Evolutionary conservation across 2,329 filamentous ascomycete genomes (phyloP).

Genomic region (Mollisia scopiformis): DNA sequence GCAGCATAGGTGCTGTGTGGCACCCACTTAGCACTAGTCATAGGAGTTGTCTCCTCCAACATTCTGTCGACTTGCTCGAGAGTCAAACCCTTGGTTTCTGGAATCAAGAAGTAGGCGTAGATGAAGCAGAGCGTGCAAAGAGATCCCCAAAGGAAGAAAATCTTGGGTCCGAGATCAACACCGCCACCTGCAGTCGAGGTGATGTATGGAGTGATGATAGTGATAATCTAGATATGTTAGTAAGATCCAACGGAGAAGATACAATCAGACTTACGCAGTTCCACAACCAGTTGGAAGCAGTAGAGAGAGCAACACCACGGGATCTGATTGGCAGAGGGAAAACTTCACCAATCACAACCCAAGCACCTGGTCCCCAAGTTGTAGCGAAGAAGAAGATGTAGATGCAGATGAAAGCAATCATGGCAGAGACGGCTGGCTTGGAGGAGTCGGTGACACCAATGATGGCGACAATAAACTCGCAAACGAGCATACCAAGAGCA

Average conservation of each 20-base stretch:
- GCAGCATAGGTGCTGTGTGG: constrained; percentile 29
- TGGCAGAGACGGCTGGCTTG: constrained; percentile 56
- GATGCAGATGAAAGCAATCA: constrained; percentile 69
- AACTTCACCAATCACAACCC: constrained; percentile 86
- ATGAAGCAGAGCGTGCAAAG: constrained; percentile 56
- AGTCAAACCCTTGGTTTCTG: constrained; percentile 73
- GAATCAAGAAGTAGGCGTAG: constrained; percentile 60
- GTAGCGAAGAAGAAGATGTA: constrained; percentile 86
- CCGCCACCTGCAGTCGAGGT: constrained; percentile 17
- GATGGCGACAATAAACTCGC: constrained; percentile 86
- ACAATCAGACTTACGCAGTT: constrained; percentile 48
- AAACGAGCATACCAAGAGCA: constrained; percentile 79
- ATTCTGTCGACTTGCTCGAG: constrained; percentile 74
- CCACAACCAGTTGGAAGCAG: constrained; percentile 90
- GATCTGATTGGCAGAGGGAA: constrained; percentile 82
- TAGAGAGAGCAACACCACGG: constrained; percentile 82
- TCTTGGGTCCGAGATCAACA: constrained; percentile 21
- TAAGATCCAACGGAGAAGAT: neutral
- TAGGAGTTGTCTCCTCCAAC: constrained; percentile 49
- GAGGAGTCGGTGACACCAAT: constrained; percentile 54
- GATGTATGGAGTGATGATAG: constrained; percentile 25
- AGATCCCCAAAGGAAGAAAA: constrained; percentile 67
- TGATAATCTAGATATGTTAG: constrained; percentile 16
- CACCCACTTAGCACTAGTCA: constrained; percentile 32
- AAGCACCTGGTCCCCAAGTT: constrained; percentile 74